Base-by-base conservation (phyloP, 106 monocot species). In the Dioscorea zingiberensis region DNA sequence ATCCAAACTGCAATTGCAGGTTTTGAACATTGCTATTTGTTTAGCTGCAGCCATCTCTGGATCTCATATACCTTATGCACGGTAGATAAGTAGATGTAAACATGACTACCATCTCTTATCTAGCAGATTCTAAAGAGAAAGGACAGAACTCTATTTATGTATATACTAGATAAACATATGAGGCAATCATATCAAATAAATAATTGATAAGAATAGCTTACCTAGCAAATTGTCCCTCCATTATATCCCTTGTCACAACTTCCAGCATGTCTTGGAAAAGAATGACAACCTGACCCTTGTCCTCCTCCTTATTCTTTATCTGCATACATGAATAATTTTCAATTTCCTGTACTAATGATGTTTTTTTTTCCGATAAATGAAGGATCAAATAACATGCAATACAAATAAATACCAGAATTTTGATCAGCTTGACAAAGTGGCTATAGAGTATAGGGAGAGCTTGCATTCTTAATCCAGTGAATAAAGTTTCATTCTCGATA, bases 191-290 rank as follows among this genome's bases (percentile, higher is more conserved):
- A 6, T 38, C 10, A 10, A 38, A 38, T 10, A 38, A 38, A 38
- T 6, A 38, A 38, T 38, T 38, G 38, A 38, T 44, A 22, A 10
- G 2, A 44, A 3, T 24, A 57, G 5, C 55, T 47, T 72, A 83
- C 83, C 67, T 73, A 29, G 56, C 19, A 71, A 77, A 60, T 67
- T 76, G 71, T 44, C 79, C 85, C 16, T 79, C 84, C 86, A 93
- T 88, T 38, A 93, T 88, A 78, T 93, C 93, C 29, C 77, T 80
- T 26, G 83, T 85, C 21, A 85, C 85, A 65, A 93, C 83, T 65
- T 93, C 93, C 58, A 83, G 76, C 88, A 93, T 93, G 59, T 93
- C 93, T 71, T 85, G 93, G 47, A 93, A 83, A 57, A 93, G 77
- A 27, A 89, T 73, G 25, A 83, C 84, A 68, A 93, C 80, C 45